Percentiles rank a stretch among this genome's conserved stretches.
Conservation (phyloP, 1,284 basidiomycete genomes). For the Thecaphora frezii region DNA sequence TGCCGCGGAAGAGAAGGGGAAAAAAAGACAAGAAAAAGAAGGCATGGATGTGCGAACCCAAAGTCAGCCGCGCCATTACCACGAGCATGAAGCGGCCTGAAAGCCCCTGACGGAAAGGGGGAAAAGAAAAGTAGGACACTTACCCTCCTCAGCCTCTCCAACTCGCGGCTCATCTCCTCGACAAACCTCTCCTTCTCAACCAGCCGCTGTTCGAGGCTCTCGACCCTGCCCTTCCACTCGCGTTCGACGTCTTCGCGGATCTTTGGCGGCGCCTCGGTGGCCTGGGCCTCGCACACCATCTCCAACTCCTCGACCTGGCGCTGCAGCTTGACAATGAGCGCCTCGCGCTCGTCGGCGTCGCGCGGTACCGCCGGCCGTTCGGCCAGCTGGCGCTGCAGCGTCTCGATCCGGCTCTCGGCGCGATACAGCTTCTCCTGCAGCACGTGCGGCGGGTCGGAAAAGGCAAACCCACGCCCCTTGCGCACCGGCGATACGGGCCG, state of each 20-base stretch:
- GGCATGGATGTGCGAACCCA: too few relatives aligned
- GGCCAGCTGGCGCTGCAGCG: conserved; percentile 30
- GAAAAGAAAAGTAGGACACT: conserved; percentile 8
- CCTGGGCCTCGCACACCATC: conserved; percentile 48
- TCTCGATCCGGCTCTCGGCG: conserved; percentile 31
- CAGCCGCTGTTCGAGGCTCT: conserved; percentile 14
- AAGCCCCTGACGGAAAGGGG: too few relatives aligned
- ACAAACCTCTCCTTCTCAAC: conserved; percentile 40
- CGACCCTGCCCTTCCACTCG: conserved; percentile 22
- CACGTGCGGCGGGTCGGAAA: conserved; percentile 39
- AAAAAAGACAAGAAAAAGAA: too few relatives aligned
- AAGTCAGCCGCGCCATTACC: too few relatives aligned
- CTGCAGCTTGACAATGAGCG: conserved; percentile 27
- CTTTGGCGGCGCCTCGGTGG: conserved; percentile 37
- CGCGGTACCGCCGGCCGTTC: conserved; percentile 28
- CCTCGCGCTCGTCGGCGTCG: conserved; percentile 18
- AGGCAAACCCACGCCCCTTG: conserved; percentile 13
- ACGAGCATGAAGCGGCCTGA: too few relatives aligned
- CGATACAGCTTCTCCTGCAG: conserved; percentile 52
- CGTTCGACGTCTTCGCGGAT: conserved; percentile 51
- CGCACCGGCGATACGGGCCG: conserved; percentile 38
- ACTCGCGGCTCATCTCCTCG: conserved; percentile 30
- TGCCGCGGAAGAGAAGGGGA: too few relatives aligned
- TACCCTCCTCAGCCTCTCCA: conserved; percentile 17
- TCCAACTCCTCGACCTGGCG: conserved; percentile 47